Percentiles rank a stretch among this genome's conserved stretches.
phyloP scores from a whole-genome alignment of 2,329 filamentous ascomycete genomes.

The Epichloe sp. region DNA sequence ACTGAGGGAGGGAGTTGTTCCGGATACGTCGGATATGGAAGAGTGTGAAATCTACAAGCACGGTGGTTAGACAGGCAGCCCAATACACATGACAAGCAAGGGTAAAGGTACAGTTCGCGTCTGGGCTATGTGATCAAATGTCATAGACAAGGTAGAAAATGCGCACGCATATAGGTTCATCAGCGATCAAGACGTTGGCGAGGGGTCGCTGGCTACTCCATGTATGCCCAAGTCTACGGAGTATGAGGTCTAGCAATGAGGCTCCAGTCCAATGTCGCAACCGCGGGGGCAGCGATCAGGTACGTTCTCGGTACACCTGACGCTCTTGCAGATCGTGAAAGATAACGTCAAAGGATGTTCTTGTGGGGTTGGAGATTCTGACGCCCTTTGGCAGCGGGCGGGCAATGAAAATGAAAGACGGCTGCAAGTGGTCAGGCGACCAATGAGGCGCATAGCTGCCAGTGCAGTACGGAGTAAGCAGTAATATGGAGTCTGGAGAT shows the following conservation, averaged over 20 bases:
- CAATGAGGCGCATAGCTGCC: neutral
- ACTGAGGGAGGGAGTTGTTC: neutral
- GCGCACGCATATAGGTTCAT: neutral
- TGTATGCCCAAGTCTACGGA: neutral
- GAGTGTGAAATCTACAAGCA: neutral
- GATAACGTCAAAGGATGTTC: neutral
- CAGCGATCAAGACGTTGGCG: neutral
- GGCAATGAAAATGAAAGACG: neutral
- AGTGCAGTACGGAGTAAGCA: neutral
- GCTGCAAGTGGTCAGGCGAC: neutral
- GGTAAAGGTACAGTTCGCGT: no score
- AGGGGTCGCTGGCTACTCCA: neutral
- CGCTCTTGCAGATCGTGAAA: neutral
- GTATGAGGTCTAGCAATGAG: neutral
- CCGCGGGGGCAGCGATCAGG: neutral
- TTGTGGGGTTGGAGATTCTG: neutral
- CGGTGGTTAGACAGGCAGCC: neutral
- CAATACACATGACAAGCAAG: no score
- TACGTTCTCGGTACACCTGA: neutral
- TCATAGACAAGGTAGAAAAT: neutral
- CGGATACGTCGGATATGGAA: conserved; percentile 1
- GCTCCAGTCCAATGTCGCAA: neutral
- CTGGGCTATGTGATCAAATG: neutral
- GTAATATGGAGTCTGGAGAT: neutral
- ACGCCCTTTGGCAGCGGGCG: neutral